phyloP scores from a whole-genome alignment of 2,329 filamentous ascomycete genomes.

The Epichloe typhina region DNA sequence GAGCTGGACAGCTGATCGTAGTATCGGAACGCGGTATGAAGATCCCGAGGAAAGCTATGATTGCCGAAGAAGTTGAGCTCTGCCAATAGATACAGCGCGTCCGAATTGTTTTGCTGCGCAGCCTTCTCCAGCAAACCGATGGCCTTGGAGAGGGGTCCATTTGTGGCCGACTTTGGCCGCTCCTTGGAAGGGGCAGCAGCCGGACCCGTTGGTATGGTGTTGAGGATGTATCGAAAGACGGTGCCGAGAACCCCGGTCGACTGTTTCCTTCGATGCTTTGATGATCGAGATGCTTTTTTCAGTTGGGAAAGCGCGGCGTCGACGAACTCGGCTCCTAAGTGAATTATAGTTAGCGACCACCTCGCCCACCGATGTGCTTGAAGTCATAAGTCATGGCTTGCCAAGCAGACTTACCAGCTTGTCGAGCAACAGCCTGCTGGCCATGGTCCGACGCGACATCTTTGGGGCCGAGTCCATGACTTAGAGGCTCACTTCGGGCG shows the following conservation, averaged over 20 bases:
- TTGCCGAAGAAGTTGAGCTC: conserved; percentile 98
- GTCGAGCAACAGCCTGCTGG: conserved; percentile 14
- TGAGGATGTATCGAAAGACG: conserved; percentile 30
- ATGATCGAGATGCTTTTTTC: conserved; percentile 32
- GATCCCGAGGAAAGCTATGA: conserved; percentile 73
- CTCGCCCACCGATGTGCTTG: neutral
- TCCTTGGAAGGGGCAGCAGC: conserved; percentile 31
- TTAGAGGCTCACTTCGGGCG: conserved; percentile 15
- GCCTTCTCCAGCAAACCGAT: conserved; percentile 40
- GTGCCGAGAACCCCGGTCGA: conserved; percentile 30
- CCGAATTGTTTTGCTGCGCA: conserved; percentile 48
- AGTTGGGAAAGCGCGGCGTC: conserved; percentile 38
- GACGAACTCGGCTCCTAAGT: conserved; percentile 37
- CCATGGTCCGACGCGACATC: conserved; percentile 17
- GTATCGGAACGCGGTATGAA: conserved; percentile 63
- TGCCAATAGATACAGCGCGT: conserved; percentile 79
- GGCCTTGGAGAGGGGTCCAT: conserved; percentile 34
- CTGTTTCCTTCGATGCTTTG: conserved; percentile 30
- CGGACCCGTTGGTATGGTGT: conserved; percentile 36
- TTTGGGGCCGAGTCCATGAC: conserved; percentile 19
- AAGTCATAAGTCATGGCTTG: neutral
- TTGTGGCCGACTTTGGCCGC: conserved; percentile 15
- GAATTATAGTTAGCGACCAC: neutral
- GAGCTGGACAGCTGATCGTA: conserved; percentile 66
- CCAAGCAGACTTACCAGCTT: conserved; percentile 23